Conservation (phyloP, 495 filamentous ascomycete species). For the Geopyxis carbonaria region DNA sequence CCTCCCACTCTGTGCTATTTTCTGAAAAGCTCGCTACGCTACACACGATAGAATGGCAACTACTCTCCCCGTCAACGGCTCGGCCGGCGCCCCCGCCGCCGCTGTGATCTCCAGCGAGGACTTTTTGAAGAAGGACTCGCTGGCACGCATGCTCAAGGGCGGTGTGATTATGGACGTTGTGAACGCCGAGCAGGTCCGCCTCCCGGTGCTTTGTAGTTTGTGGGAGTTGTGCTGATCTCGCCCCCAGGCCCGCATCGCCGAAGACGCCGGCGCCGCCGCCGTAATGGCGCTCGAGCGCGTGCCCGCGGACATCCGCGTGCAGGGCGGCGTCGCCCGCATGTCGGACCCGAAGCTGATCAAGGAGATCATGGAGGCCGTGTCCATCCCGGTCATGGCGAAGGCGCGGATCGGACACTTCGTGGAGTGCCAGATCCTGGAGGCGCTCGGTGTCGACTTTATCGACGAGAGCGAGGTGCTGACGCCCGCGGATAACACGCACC, state of each 20-base stretch:
- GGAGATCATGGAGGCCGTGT: conserved; percentile 92
- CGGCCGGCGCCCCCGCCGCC: conserved; percentile 14
- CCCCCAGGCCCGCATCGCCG: conserved; percentile 70
- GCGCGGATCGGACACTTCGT: conserved; percentile 95
- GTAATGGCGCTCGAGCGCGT: conserved; percentile 99
- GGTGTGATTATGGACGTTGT: conserved; percentile 99
- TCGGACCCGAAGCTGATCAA: conserved; percentile 89
- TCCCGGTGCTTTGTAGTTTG: conserved; percentile 1
- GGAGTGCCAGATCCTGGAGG: conserved; percentile 94
- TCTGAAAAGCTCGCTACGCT: no score
- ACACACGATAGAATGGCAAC: conserved; percentile 7
- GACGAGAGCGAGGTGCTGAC: conserved; percentile 96
- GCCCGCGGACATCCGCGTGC: conserved; percentile 81
- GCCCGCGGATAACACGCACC: conserved; percentile 74
- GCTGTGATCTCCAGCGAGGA: no score
- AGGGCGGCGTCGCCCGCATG: conserved; percentile 94
- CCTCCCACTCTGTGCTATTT: no score
- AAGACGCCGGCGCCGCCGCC: conserved; percentile 86
- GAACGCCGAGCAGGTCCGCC: conserved; percentile 62
- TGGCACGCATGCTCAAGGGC: conserved; percentile 95
- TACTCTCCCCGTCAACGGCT: conserved; percentile 21
- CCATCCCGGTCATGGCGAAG: conserved; percentile 98
- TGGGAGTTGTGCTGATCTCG: conserved; percentile 12
- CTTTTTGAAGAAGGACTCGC: conserved; percentile 76
- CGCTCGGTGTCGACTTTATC: conserved; percentile 90